Evolutionary conservation across 768 basidiomycete species (phyloP), one percentile per base, ranked within the genome.

Genomic region (Psilocybe tampanensis): DNA sequence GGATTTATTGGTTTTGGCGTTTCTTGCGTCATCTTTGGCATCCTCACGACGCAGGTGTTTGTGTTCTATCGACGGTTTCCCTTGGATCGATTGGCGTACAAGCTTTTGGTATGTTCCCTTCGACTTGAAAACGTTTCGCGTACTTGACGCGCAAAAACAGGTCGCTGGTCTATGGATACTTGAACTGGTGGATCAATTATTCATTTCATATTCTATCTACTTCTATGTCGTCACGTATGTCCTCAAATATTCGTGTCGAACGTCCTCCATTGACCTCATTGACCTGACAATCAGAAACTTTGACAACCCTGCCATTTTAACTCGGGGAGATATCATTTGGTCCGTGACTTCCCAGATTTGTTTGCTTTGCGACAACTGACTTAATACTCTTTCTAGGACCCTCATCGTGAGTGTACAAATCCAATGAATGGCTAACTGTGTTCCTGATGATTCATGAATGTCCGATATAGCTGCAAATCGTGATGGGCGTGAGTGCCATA

Each of bases 201-300:
- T 86, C 62, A 76, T 85, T 54, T 80, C 73, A 1, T 78, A 86
- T 64, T 68, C 72, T 8, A 68, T 83, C 24, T 86, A 88, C 62
- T 80, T 70, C 55, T 88, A 86, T 63, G 66, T 77, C 0, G 68
- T 87, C 62, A 75, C 75, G 86, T 85, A 66, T 54, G 84, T 70
- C 33, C 18, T 22, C 17, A 7, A 3, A 22, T 5, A 29, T 41
- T 23, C 41, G 19, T n/a, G 44, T 33, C 8, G n/a, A n/a, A n/a
- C n/a, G n/a, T n/a, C n/a, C n/a, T n/a, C 9, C 23, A 7, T 17
- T 22, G 22, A 43, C 24, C 19, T 33, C 7, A 47, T 58, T 43
- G 62, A 23, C 67, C 47, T 33, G 43, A 44, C 8, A 23, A 44
- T 21, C 26, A 83, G 81, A 33, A 72, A 82, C 55, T 82, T 65